Evolutionary conservation across 1,284 basidiomycete genomes (phyloP), one percentile per base, ranked within the genome.

Genomic region (Gomphus bonarii): DNA sequence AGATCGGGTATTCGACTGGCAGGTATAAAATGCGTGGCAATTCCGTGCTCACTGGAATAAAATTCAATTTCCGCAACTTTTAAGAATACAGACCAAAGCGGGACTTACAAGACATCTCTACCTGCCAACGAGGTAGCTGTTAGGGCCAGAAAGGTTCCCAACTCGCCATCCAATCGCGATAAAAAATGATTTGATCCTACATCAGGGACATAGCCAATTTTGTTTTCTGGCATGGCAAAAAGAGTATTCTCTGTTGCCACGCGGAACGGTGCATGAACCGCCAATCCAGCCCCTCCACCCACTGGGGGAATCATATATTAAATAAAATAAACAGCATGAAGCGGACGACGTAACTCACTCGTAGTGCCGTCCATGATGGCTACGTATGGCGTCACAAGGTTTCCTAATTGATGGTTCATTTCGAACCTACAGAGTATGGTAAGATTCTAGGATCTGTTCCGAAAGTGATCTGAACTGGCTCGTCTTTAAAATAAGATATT

Each of bases 191-290:
- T 94, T 44, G 88, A 89, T 38, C 97, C 97, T 51, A 99, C 95
- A 70, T 95, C 92, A 31, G 92, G 93, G 64, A 77, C 85, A 65
- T 87, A 89, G 43, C 90, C 93, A 62, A 95, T 95, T 68, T 90
- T 92, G 22, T 91, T 91, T 73, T 97, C 94, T 36, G 97, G 97
- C 95, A 99, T 99, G n/a, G 94, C 89, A 67, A 95, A 91, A 0
- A 80, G 61, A 0, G 95, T 97, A 47, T 88, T 88, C 70, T 97
- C 93, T 3, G 97, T 98, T 3, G 95, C 95, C 59, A 99, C 80
- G 61, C 97, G 81, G 72, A 99, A 93, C 0, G 85, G 81, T 3
- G 94, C 95, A 61, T 90, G 84, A n/a, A 88, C 82, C 33, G 85
- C 80, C 55, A 99, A 80, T 50, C 97, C 97, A 35, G 91, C 91